Evolutionary conservation across 1,284 basidiomycete genomes (phyloP).

Genomic region (Cryptococcus jaspeensis): DNA sequence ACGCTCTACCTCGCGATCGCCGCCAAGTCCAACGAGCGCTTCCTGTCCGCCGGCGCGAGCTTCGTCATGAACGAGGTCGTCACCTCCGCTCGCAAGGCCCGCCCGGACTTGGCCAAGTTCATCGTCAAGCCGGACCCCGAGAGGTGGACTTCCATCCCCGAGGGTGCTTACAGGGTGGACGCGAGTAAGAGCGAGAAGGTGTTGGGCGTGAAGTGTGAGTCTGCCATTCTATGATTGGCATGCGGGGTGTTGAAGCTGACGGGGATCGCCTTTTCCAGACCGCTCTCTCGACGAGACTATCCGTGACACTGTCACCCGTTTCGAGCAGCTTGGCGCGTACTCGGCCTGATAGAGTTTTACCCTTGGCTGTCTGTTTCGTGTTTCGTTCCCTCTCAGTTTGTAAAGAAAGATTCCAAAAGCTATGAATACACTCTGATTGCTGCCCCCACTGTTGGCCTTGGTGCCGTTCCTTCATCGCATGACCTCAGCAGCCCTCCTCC

Average conservation of each 20-base stretch:
- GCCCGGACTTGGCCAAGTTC: slow-evolving; percentile 26
- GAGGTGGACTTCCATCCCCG: slow-evolving; percentile 5
- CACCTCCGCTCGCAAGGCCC: slow-evolving; percentile 17
- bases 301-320: slow-evolving; percentile 3
- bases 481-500: too few relatives aligned
- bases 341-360: not conserved
- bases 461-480: too few relatives aligned
- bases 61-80: slow-evolving; percentile 26
- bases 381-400: too few relatives aligned
- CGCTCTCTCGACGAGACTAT: slow-evolving; percentile 12
- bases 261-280: too few relatives aligned
- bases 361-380: too few relatives aligned
- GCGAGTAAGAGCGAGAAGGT: slow-evolving; percentile 27
- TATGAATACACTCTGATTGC: too few relatives aligned
- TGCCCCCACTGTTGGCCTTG: too few relatives aligned
- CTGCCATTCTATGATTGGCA: not conserved
- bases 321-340: slow-evolving; percentile 11
- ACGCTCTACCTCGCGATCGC: slow-evolving; percentile 25
- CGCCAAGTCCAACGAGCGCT: slow-evolving; percentile 22
- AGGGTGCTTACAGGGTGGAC: slow-evolving; percentile 23
- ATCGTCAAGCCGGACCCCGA: slow-evolving; percentile 22
- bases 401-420: too few relatives aligned
- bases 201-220: slow-evolving; percentile 28
- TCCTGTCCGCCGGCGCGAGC: slow-evolving; percentile 10
- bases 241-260: not conserved